Base-by-base conservation (phyloP, 257 asterid species). In the Fraxinus pennsylvanica region DNA sequence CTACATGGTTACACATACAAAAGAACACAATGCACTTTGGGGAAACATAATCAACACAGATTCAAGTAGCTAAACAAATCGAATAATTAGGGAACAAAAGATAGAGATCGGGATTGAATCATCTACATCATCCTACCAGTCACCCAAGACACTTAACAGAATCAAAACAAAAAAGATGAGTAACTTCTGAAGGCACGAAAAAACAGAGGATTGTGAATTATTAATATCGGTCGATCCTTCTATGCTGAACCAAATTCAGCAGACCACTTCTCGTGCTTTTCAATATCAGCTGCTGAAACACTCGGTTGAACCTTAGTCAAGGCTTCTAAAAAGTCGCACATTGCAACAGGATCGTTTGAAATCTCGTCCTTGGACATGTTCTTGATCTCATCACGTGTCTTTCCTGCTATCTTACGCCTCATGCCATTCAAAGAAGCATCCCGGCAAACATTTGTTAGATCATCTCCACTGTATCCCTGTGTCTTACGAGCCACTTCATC, bases 381-480 rank as follows among this genome's bases (percentile, higher is more conserved):
- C 87, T 90, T 91, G 71, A 92, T 92, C 89, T 92, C 96, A 67
- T 92, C 97, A 0, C 96, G 95, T 0, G 97, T 91, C 87, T 92
- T 92, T 54, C 97, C 97, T n/a, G 96, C 96, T 75, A 92, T 91
- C 89, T 87, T 89, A 47, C 97, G 90, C 78, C 97, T 90, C 97
- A 92, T 93, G 22, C 98, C 98, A 76, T 95, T 95, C 79, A 95
- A 74, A 67, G 98, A 95, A 72, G 98, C 98, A 68, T 94, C 98
- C 3, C 98, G 87, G 73, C 98, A 94, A 72, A 96, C 97, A 66
- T 96, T 96, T 80, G 99, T 96, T 21, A 96, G 87, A 81, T 96
- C 99, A 8, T 96, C 98, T 70, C 99, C 98, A 82, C 99, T 93
- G 90, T 96, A 96, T 50, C 99, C 99, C 86, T 96, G 97, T 19